A percentile compares a stretch with the other conserved stretches of the same genome.
Conservation (phyloP, 2,329 filamentous ascomycete genomes). For the Diaporthe citriasiana region DNA sequence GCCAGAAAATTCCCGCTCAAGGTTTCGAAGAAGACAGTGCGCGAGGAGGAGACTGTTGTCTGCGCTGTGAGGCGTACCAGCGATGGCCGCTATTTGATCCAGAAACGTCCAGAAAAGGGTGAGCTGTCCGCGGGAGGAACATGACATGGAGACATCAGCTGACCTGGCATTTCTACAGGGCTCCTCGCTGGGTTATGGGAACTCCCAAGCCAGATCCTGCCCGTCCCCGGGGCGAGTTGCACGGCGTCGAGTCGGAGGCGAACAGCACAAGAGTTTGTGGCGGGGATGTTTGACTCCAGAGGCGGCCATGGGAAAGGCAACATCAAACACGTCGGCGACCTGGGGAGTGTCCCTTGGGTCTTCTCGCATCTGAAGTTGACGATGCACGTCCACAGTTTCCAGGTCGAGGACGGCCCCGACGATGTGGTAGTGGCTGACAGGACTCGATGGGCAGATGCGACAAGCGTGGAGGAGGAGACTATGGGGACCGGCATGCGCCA, state of each 20-base stretch:
- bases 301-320: constrained; percentile 24
- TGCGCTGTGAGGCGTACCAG: constrained; percentile 60
- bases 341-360: constrained; percentile 69
- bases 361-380: constrained; percentile 70
- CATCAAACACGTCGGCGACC: constrained; percentile 54
- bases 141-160: background rate
- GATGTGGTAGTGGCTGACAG: constrained; percentile 8
- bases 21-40: constrained; percentile 64
- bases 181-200: constrained; percentile 70
- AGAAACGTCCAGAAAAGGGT: constrained; percentile 65
- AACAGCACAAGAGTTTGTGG: constrained; percentile 54
- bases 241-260: constrained; percentile 51
- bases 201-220: constrained; percentile 62
- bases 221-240: constrained; percentile 47
- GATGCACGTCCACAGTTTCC: constrained; percentile 70
- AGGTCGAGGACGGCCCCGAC: constrained; percentile 47
- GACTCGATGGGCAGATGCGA: constrained; percentile 55
- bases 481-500: constrained; percentile 73
- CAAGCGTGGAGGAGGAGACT: constrained; percentile 62
- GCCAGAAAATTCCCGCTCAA: constrained; percentile 67
- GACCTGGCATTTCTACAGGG: constrained; percentile 45
- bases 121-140: background rate
- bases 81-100: constrained; percentile 63
- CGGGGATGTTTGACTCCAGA: constrained; percentile 46
- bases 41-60: constrained; percentile 66